Base-by-base conservation (phyloP, 441 rosid species). In the Adansonia madagascariensis region DNA sequence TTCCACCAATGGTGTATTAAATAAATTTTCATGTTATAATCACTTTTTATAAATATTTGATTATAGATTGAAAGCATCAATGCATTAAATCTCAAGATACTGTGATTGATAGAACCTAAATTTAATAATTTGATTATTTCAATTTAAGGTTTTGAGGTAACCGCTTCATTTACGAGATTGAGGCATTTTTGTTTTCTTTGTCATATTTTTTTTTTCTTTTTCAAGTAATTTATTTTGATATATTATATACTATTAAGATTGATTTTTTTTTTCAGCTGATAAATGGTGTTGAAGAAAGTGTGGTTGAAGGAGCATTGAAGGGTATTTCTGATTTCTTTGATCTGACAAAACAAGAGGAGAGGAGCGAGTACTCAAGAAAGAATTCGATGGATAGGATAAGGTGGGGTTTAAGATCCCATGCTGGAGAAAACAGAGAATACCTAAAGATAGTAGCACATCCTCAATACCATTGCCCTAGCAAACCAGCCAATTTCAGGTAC, bases 401-500 rank as follows among this genome's bases (percentile, higher is more conserved):
- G 8, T 79, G 82, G 81, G 79, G 68, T 15, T 17, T 41, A 8
- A 81, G 81, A 39, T 69, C 59, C 27, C 70, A 81, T 65, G 24
- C 77, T 7, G 78, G 73, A 0, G 83, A 79, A 43, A 84, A 81
- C 35, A 70, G 84, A 57, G 86, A 84, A 46, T 79, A 65, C 56
- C 74, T 84, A 17, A 84, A 84, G 59, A 4, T 81, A 15, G 75
- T 79, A 1, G 56, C 83, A 6, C 82, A 79, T 66, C 84, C 86
- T 4, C 59, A 64, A 0, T 27, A 57, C 14, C 66, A 84, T 69
- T 84, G 81, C 60, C 86, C 86, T 10, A 10, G 9, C 2, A 70
- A 80, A 15, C 80, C 82, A 0, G 11, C 61, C 7, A 44, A 27
- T 35, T 72, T 80, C 52, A 78, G 84, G 82, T 83, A 44, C 11